These are phyloP conservation scores for Omphalea diandra DNA, from an alignment of 441 rosid species.

Conservation along the genomic window DNA sequence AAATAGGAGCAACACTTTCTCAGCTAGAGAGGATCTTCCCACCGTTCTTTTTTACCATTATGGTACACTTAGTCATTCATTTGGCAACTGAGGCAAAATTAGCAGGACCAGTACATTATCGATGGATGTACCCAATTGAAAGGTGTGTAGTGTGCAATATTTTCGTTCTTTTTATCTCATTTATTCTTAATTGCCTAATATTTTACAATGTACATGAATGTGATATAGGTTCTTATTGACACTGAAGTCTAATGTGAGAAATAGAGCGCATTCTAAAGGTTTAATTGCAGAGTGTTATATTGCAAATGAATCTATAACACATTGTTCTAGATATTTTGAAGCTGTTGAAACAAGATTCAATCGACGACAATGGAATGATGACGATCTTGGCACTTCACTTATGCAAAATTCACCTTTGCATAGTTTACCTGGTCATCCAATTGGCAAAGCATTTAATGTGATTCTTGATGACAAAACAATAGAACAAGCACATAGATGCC, in stretches of 20 bases:
- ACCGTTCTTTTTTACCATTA: too few species aligned
- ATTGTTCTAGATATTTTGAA: not conserved
- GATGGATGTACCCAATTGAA: too few species aligned
- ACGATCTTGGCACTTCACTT: not conserved
- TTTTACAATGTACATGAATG: too few species aligned
- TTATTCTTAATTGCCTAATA: too few species aligned
- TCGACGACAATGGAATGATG: not conserved
- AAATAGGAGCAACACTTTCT: not conserved
- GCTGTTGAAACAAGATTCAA: not conserved
- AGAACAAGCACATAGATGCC: not conserved
- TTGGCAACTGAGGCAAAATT: too few species aligned
- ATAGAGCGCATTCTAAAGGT: slow-evolving; percentile 21
- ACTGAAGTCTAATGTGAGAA: too few species aligned
- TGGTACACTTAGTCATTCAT: too few species aligned
- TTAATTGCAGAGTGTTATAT: not conserved
- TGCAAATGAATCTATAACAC: not conserved
- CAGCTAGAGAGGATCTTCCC: not conserved
- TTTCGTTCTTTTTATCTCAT: too few species aligned
- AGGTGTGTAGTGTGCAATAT: too few species aligned
- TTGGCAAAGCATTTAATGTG: not conserved
- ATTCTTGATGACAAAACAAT: not conserved
- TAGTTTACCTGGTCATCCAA: not conserved
- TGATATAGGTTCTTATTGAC: too few species aligned
- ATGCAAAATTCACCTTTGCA: not conserved
- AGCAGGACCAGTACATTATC: too few species aligned